Base-by-base conservation (phyloP, 2,329 filamentous ascomycete species). In the Coleophoma cylindrospora region DNA sequence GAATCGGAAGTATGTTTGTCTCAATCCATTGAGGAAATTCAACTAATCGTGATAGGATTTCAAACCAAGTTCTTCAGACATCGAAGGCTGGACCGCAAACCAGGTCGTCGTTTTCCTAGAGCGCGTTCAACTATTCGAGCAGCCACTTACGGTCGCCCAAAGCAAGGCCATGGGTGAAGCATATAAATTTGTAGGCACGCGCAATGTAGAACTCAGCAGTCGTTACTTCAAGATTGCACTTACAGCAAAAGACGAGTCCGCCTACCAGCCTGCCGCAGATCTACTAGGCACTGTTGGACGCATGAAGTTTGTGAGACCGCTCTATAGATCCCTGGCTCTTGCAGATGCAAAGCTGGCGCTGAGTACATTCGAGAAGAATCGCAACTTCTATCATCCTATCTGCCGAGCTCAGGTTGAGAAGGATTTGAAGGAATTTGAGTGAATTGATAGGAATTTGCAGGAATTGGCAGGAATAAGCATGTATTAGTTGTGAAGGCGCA, bases 281-380 rank as follows among this genome's bases (percentile, higher is more conserved):
- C 74, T 96, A 49, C 74, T 97, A 37, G 88, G 89, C 33, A 77
- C 78, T 47, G 91, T 96, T 21, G 94, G 94, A 12, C 77, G 94
- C 50, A 97, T 99, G 94, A 97, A 97, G 79, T 97, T 92, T 68
- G 92, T 97, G 52, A 77, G 92, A 44, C 90, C 92, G 19, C 70
- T 97, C 63, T 96, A 86, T 72, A 79, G 86, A 54, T 79, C 81
- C 45, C 72, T 99, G 58, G 85, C 86, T 62, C 83, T 84, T 66
- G 81, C 88, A 37, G 86, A 96, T 70, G 75, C 81, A 43, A 73
- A 83, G 22, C 69, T 95, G 61, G 92, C 94, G 0, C 69, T 92
- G 48, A 74, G 83, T 66, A 95, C 91, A 0, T 96, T 96, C 70
- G 80, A 87, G 70, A 87, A 86, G 77, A 86, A 96, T 67, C 87